These are phyloP conservation scores for Podospora tetraspora DNA, from an alignment of 495 filamentous ascomycete genomes.

Conservation along the genomic window DNA sequence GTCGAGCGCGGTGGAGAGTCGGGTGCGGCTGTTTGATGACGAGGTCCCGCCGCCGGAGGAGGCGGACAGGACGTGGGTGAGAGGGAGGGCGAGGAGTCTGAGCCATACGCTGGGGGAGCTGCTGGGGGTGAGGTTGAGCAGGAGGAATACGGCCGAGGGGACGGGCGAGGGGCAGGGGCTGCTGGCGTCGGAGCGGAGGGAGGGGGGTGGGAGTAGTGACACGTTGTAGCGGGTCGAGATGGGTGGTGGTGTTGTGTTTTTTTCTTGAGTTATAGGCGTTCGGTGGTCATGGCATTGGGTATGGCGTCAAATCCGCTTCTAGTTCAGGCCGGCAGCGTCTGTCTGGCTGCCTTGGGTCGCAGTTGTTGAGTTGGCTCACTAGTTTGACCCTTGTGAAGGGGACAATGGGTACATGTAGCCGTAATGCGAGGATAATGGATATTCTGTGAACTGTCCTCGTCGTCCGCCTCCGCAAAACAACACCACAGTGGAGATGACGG, in stretches of 20 bases:
- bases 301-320: background rate
- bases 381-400: too few species aligned
- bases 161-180: conserved; percentile 1
- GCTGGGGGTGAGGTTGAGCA: conserved; percentile 25
- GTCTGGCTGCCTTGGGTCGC: background rate
- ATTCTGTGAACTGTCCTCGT: background rate
- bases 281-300: background rate
- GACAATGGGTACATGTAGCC: background rate
- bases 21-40: conserved; percentile 16
- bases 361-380: too few species aligned
- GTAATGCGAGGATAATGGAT: background rate
- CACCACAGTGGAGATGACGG: background rate
- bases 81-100: conserved; percentile 43
- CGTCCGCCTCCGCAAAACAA: background rate
- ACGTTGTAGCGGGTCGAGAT: background rate
- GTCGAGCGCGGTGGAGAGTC: conserved; percentile 5
- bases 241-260: background rate
- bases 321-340: background rate
- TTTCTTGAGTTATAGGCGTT: background rate
- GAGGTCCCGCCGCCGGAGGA: background rate
- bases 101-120: conserved; percentile 47
- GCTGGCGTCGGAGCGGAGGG: conserved; percentile 1
- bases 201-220: background rate
- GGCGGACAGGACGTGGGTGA: conserved; percentile 15
- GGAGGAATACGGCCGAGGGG: background rate